Evolutionary conservation across 2,329 filamentous ascomycete species (phyloP), one percentile per base, ranked within the genome.

Genomic region (Rachicladosporium sp.): DNA sequence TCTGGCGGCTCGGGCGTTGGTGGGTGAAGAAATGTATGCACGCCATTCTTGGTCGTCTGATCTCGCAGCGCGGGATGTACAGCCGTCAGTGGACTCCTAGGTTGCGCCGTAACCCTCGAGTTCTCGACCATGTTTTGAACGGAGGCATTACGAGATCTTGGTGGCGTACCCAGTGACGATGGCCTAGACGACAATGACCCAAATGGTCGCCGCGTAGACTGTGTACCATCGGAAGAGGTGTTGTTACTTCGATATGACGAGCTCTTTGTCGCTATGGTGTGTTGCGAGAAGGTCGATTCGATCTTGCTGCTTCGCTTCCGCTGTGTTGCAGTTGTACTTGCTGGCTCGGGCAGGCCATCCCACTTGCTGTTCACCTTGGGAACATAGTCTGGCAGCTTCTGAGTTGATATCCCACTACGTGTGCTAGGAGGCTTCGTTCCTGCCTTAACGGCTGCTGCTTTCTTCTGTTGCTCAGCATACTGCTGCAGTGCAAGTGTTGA

Each of bases 321-420:
- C 6, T 37, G 19, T 2, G 36, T 35, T 35, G 37, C 3, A 9
- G 30, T 41, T 13, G 37, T 41, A 4, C 34, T 21, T 7, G 60
- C 46, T 1, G 51, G 44, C 13, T 66, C 59, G 10, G 69, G 69
- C 6, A 72, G 50, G 6, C 69, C 69, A 46, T 73, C 64, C 69
- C 69, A 73, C 52, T 68, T 72, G 21, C 66, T 66, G 43, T 72
- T 73, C 30, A 71, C 69, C 45, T 66, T 71, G 13, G 69, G 69
- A 1, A 72, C 67, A 39, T 56, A 57, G 3, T 60, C 47, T 5
- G 70, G 69, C 30, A 73, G 58, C 46, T 66, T 70, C 43, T 66
- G 60, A 6, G 58, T 49, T 4, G 65, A 63, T 1, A 66, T 53
- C 33, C 60, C 56, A 2, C 61, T 53, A 23, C 61, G 50, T 15